These are phyloP conservation scores for Apiotrichum domesticum DNA, from an alignment of 1,284 basidiomycete species.

Conservation along the genomic window DNA sequence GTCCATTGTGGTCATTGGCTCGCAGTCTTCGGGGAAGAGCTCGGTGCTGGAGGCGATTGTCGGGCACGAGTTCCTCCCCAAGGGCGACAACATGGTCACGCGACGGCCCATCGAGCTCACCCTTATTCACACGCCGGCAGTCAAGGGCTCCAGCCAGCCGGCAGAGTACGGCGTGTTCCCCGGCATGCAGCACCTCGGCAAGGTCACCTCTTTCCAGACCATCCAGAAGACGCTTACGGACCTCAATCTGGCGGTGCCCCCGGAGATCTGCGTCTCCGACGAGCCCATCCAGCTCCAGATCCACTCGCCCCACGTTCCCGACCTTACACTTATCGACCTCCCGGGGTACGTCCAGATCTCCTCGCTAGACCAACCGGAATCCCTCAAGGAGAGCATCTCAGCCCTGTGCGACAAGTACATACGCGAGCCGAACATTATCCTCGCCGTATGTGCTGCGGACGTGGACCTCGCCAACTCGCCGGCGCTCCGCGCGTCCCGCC, in stretches of 20 bases:
- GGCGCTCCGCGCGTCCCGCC: slow-evolving; percentile 82
- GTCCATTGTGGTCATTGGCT: slow-evolving; percentile 96
- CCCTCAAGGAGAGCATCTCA: slow-evolving; percentile 87
- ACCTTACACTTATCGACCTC: slow-evolving; percentile 93
- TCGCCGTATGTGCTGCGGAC: slow-evolving; percentile 96
- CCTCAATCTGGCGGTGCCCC: slow-evolving; percentile 87
- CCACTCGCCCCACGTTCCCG: slow-evolving; percentile 90
- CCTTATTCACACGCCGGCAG: slow-evolving; percentile 77
- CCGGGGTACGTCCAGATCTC: slow-evolving; percentile 96
- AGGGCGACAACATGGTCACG: slow-evolving; percentile 99
- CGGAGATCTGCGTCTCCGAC: slow-evolving; percentile 82
- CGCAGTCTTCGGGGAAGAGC: slow-evolving; percentile 96
- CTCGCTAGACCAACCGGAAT: slow-evolving; percentile 92
- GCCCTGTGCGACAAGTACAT: slow-evolving; percentile 92
- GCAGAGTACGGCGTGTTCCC: slow-evolving; percentile 93
- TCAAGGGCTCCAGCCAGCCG: slow-evolving; percentile 53
- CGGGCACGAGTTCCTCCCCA: slow-evolving; percentile 87
- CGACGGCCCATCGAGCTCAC: slow-evolving; percentile 96
- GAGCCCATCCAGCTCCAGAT: slow-evolving; percentile 95
- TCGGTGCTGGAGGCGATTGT: slow-evolving; percentile 96
- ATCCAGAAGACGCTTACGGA: slow-evolving; percentile 92
- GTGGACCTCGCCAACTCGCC: slow-evolving; percentile 98
- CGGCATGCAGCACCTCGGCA: slow-evolving; percentile 60
- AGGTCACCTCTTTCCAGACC: slow-evolving; percentile 78
- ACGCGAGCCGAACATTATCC: slow-evolving; percentile 92